phyloP scores from a whole-genome alignment of 2,329 filamentous ascomycete genomes.

The Tolypocladium endophyticum region DNA sequence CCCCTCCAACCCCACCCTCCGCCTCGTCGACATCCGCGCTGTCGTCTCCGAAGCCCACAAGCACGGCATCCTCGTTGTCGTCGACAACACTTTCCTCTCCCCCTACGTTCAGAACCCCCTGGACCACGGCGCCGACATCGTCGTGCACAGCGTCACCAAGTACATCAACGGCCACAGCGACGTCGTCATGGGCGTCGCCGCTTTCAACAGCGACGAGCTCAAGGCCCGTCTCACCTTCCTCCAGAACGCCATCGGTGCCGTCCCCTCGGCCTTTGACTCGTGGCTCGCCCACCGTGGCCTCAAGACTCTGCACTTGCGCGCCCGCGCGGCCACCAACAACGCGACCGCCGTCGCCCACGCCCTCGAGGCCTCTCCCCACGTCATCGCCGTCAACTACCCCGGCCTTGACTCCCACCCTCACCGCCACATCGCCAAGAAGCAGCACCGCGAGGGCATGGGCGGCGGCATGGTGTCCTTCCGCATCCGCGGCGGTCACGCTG shows the following conservation, averaged over 20 bases:
- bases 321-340: constrained; percentile 73
- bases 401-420: constrained; percentile 83
- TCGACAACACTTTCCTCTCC: constrained; percentile 96
- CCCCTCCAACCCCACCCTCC: constrained; percentile 88
- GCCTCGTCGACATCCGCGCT: constrained; percentile 83
- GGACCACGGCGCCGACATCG: constrained; percentile 89
- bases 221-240: constrained; percentile 74
- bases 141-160: constrained; percentile 95
- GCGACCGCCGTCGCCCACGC: constrained; percentile 66
- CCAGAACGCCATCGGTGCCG: constrained; percentile 93
- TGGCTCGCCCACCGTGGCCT: constrained; percentile 96
- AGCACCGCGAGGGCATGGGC: constrained; percentile 89
- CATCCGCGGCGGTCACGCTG: constrained; percentile 73
- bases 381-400: constrained; percentile 91
- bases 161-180: constrained; percentile 98
- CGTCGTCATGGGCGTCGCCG: constrained; percentile 94
- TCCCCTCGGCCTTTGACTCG: constrained; percentile 90
- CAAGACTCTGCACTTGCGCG: constrained; percentile 92
- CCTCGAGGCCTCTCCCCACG: constrained; percentile 69
- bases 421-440: constrained; percentile 71
- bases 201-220: constrained; percentile 80
- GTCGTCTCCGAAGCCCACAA: constrained; percentile 75
- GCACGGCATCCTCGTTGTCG: constrained; percentile 88
- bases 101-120: constrained; percentile 96
- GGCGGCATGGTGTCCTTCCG: constrained; percentile 98